phyloP scores from a whole-genome alignment of 768 basidiomycete genomes.

The Leucosporidium scottii region DNA sequence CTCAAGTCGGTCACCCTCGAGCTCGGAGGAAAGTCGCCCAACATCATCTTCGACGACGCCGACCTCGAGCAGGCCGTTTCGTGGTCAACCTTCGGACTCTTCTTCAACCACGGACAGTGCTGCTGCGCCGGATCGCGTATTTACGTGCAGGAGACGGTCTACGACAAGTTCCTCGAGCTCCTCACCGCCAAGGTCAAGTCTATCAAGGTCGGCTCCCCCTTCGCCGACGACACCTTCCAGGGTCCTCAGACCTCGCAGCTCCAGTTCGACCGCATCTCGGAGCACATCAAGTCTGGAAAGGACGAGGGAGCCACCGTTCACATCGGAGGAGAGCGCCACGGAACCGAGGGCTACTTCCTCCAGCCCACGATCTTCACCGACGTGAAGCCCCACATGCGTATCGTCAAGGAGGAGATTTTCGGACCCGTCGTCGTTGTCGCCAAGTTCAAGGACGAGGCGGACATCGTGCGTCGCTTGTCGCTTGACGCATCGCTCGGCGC shows the following conservation, averaged over 20 bases:
- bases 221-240: slow-evolving; percentile 54
- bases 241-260: slow-evolving; percentile 70
- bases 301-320: slow-evolving; percentile 62
- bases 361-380: slow-evolving; percentile 43
- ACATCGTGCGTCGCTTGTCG: not conserved
- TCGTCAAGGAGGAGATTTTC: slow-evolving; percentile 49
- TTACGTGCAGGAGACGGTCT: slow-evolving; percentile 69
- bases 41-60: slow-evolving; percentile 53
- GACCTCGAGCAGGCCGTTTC: slow-evolving; percentile 37
- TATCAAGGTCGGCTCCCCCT: slow-evolving; percentile 62
- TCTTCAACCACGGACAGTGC: slow-evolving; percentile 68
- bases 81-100: slow-evolving; percentile 58
- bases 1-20: slow-evolving; percentile 78
- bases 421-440: slow-evolving; percentile 52
- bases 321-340: slow-evolving; percentile 57
- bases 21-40: slow-evolving; percentile 49
- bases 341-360: slow-evolving; percentile 59
- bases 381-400: slow-evolving; percentile 61
- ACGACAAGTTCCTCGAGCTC: slow-evolving; percentile 63
- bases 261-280: slow-evolving; percentile 65
- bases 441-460: slow-evolving; percentile 57
- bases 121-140: slow-evolving; percentile 77
- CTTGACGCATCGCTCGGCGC: not conserved
- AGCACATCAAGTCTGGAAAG: slow-evolving; percentile 69
- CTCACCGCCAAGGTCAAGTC: slow-evolving; percentile 54